These are phyloP conservation scores for Euphrasia arctica DNA, from an alignment of 305 asterid genomes.

Conservation along the genomic window DNA sequence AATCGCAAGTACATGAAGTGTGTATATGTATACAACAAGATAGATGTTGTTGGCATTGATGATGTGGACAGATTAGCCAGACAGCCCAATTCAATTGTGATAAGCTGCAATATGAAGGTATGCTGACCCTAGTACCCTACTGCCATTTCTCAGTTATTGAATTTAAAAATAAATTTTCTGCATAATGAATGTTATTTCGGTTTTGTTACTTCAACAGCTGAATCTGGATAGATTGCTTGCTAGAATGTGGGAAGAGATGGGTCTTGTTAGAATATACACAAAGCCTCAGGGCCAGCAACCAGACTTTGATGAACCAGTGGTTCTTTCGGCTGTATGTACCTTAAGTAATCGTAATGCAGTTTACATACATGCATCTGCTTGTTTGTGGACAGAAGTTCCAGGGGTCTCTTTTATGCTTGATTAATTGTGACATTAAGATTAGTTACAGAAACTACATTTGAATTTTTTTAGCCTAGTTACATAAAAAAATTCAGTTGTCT, in stretches of 20 bases:
- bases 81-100: constrained; percentile 87
- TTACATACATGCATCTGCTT: background rate
- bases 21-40: constrained; percentile 20
- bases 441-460: constrained; percentile 29
- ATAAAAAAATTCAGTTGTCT: background rate
- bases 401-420: no score
- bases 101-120: constrained; percentile 90
- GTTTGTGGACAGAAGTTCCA: no score
- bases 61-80: constrained; percentile 93
- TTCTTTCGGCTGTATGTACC: constrained; percentile 84
- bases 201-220: constrained; percentile 57
- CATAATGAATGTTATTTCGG: background rate
- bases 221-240: constrained; percentile 93
- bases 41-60: constrained; percentile 32
- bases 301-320: constrained; percentile 91
- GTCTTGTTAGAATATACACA: constrained; percentile 90
- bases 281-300: constrained; percentile 99
- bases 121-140: background rate
- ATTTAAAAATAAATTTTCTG: background rate
- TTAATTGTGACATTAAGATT: background rate
- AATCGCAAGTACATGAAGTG: constrained; percentile 96
- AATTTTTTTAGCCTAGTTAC: background rate
- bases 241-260: constrained; percentile 99
- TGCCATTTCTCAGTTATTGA: background rate
- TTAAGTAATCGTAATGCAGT: constrained; percentile 10